Conservation (phyloP, 2,329 filamentous ascomycete genomes). For the Ophiostoma ulmi region DNA sequence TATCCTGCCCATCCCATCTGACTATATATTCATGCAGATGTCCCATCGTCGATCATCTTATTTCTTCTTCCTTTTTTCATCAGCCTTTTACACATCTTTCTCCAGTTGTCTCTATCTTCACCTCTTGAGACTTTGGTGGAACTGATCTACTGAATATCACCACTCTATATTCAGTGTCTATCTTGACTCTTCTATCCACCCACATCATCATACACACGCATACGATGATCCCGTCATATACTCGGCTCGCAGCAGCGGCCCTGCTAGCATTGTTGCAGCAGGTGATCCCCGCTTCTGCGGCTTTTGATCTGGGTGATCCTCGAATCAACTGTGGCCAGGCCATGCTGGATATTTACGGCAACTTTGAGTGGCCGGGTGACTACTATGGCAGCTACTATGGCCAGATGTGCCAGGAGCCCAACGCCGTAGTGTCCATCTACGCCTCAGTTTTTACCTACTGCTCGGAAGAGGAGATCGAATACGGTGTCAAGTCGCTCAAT, state of each 20-base stretch:
- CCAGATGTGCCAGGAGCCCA: slow-evolving; percentile 22
- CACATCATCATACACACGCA: background rate
- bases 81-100: background rate
- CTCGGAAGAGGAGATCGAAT: background rate
- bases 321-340: slow-evolving; percentile 16
- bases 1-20: background rate
- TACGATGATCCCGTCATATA: slow-evolving; percentile 17
- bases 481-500: background rate
- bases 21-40: background rate
- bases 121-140: background rate
- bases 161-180: background rate
- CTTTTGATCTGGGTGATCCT: background rate
- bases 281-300: background rate
- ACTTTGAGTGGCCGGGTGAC: slow-evolving; percentile 15
- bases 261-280: background rate
- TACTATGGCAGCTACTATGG: slow-evolving; percentile 20
- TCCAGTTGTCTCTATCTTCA: background rate
- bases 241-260: background rate
- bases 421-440: slow-evolving; percentile 22
- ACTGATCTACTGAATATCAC: background rate
- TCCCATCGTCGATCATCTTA: background rate
- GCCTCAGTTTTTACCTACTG: slow-evolving; percentile 23
- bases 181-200: background rate
- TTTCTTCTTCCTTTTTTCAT: background rate
- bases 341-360: slow-evolving; percentile 14